Conservation (phyloP, 768 basidiomycete species). For the Lactifluus echinatus region DNA sequence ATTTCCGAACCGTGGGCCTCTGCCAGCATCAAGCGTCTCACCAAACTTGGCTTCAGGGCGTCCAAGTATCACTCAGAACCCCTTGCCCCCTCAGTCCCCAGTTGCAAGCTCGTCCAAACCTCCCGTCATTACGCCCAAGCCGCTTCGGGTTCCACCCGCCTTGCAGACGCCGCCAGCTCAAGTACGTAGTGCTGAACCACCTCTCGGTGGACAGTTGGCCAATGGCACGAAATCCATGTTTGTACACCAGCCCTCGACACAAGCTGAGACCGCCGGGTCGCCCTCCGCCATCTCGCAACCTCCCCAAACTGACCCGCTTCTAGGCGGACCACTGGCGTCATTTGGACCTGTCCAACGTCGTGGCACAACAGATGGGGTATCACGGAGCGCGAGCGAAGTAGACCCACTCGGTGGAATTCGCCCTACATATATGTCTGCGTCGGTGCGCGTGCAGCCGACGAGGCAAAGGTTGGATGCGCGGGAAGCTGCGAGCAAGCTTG, state of each 20-base stretch:
- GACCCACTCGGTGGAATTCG: constrained; percentile 59
- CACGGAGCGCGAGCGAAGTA: constrained; percentile 26
- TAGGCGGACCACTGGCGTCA: constrained; percentile 9
- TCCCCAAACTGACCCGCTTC: constrained; percentile 16
- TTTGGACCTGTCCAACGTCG: constrained; percentile 16
- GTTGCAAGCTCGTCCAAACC: constrained; percentile 45
- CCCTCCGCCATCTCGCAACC: not conserved
- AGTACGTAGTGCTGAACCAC: constrained; percentile 34
- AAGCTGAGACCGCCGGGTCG: not conserved
- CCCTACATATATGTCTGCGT: constrained; percentile 60
- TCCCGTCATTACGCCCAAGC: not conserved
- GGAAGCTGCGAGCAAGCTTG: constrained; percentile 82
- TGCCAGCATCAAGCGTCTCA: constrained; percentile 17
- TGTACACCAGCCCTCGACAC: constrained; percentile 31
- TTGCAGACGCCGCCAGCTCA: constrained; percentile 26
- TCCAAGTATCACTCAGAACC: constrained; percentile 25
- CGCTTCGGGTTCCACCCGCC: constrained; percentile 26
- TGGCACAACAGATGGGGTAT: constrained; percentile 10
- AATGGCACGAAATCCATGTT: constrained; percentile 83
- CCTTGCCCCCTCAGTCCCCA: constrained; percentile 39
- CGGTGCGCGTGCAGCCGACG: constrained; percentile 64
- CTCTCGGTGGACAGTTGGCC: constrained; percentile 54
- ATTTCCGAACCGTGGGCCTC: constrained; percentile 21
- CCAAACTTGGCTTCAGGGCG: constrained; percentile 11
- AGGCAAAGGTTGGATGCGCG: constrained; percentile 73